These are phyloP conservation scores for Gautieria morchelliformis DNA, from an alignment of 768 basidiomycete species.

Conservation along the genomic window DNA sequence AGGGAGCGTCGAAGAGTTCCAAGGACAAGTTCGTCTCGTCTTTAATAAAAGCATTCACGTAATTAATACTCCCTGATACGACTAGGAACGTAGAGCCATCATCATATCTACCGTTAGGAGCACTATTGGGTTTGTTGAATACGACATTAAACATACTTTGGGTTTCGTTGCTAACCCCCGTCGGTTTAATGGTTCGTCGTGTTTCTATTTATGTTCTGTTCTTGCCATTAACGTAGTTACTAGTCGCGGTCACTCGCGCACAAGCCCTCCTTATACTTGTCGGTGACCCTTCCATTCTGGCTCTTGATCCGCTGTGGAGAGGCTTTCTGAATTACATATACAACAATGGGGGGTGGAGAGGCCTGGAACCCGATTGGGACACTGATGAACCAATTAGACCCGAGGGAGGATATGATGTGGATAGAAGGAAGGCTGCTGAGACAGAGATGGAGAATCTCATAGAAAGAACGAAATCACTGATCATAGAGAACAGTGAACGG, in stretches of 20 bases:
- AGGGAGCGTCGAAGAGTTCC: slow-evolving; percentile 32
- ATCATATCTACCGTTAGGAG: slow-evolving; percentile 53
- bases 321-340: slow-evolving; percentile 50
- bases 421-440: slow-evolving; percentile 17
- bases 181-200: slow-evolving; percentile 44
- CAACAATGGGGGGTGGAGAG: slow-evolving; percentile 42
- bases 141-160: slow-evolving; percentile 43
- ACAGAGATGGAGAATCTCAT: slow-evolving; percentile 30
- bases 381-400: slow-evolving; percentile 25
- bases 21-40: slow-evolving; percentile 25
- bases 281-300: slow-evolving; percentile 49
- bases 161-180: slow-evolving; percentile 49
- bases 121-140: slow-evolving; percentile 37
- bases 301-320: slow-evolving; percentile 51
- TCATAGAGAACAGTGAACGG: not conserved
- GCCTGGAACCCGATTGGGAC: slow-evolving; percentile 29
- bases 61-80: not conserved
- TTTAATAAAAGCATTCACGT: not conserved
- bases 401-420: slow-evolving; percentile 30
- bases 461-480: slow-evolving; percentile 4
- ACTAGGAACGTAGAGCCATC: slow-evolving; percentile 45
- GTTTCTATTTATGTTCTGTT: not conserved
- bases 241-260: slow-evolving; percentile 60
- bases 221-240: not conserved
- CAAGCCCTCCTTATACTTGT: slow-evolving; percentile 54